Conservation (phyloP, 176 grass and related monocot species). For the Eragrostis nindensis region DNA sequence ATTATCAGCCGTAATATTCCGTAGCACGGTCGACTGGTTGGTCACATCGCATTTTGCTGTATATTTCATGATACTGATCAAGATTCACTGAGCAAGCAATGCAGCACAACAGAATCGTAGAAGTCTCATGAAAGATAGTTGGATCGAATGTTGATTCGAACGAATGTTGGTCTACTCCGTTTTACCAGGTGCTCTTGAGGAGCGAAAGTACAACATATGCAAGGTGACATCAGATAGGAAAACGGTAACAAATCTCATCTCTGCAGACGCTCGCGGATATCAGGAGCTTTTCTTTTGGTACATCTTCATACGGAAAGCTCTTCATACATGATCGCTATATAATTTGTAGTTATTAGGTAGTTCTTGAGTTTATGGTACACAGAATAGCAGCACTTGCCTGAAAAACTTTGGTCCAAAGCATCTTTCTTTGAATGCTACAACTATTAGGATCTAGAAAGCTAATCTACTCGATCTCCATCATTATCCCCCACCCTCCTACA, state of each 20-base stretch:
- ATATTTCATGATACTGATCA: too few relatives aligned
- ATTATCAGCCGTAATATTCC: too few relatives aligned
- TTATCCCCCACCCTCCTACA: neutral
- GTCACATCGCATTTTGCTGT: neutral
- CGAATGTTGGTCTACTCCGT: too few relatives aligned
- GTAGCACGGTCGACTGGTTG: neutral
- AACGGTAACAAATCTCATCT: neutral
- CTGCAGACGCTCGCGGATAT: neutral
- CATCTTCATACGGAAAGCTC: neutral
- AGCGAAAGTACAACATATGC: neutral
- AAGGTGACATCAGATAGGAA: neutral
- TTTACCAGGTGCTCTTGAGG: neutral
- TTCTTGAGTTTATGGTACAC: conserved; percentile 24
- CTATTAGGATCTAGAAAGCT: conserved; percentile 17
- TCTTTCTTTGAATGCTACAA: conserved; percentile 7
- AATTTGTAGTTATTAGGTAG: neutral
- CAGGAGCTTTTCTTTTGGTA: neutral
- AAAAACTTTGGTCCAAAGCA: neutral
- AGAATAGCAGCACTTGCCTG: conserved; percentile 25
- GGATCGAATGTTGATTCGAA: too few relatives aligned
- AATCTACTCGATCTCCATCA: conserved; percentile 38
- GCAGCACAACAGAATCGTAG: too few relatives aligned
- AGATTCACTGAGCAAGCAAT: neutral
- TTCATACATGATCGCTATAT: neutral
- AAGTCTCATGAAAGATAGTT: too few relatives aligned